These are phyloP conservation scores for Rhodotorula graminis DNA, from an alignment of 768 basidiomycete species.

Conservation along the genomic window DNA sequence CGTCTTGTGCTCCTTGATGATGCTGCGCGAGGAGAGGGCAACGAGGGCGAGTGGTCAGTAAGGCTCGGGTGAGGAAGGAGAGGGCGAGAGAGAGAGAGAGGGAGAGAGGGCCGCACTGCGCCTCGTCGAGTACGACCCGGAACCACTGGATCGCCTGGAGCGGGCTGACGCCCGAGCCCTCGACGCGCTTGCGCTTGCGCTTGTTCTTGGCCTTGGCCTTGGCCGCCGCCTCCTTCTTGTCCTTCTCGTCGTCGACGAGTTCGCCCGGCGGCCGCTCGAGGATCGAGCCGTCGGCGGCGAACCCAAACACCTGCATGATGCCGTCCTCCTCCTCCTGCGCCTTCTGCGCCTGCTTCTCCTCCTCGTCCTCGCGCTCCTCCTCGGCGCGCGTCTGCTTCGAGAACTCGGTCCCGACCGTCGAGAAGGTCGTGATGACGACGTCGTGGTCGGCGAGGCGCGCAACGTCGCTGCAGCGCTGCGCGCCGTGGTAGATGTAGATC, in stretches of 20 bases:
- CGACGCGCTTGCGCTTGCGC: slow-evolving; percentile 66
- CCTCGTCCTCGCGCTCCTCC: slow-evolving; percentile 60
- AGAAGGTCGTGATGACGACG: slow-evolving; percentile 94
- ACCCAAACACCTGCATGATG: slow-evolving; percentile 56
- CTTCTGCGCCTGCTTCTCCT: slow-evolving; percentile 47
- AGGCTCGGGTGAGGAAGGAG: neutral
- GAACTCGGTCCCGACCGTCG: slow-evolving; percentile 89
- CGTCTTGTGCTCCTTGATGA: slow-evolving; percentile 91
- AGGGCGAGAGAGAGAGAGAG: neutral
- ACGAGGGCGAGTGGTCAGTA: neutral
- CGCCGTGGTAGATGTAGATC: slow-evolving; percentile 94
- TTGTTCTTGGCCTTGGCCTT: slow-evolving; percentile 52
- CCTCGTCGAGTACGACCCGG: slow-evolving; percentile 44
- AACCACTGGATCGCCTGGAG: slow-evolving; percentile 96
- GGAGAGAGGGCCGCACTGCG: slow-evolving; percentile 39
- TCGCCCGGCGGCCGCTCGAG: slow-evolving; percentile 45
- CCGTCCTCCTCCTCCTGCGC: slow-evolving; percentile 43
- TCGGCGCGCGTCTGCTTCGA: slow-evolving; percentile 76
- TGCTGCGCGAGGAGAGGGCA: slow-evolving; percentile 53
- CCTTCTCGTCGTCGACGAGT: slow-evolving; percentile 54
- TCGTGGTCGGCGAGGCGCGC: slow-evolving; percentile 86
- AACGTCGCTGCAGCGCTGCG: slow-evolving; percentile 78
- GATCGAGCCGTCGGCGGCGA: slow-evolving; percentile 65
- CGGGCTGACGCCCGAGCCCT: slow-evolving; percentile 64
- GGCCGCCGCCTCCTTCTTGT: slow-evolving; percentile 58